A percentile compares a stretch with the other conserved stretches of the same genome.
phyloP scores from a whole-genome alignment of 2,329 filamentous ascomycete species.

The Conoideocrella luteorostrata region DNA sequence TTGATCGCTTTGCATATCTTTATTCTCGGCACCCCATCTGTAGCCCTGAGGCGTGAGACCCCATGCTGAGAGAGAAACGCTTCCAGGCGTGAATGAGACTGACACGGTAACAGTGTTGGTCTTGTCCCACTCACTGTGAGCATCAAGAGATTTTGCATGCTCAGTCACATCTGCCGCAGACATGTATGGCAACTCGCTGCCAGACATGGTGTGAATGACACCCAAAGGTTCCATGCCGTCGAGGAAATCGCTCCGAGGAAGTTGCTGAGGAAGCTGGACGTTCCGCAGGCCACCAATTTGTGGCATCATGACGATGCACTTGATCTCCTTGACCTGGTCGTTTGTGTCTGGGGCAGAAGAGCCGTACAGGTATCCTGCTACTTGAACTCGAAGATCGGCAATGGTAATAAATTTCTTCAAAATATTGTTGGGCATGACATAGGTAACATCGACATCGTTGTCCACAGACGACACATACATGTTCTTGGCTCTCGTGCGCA shows the following conservation, averaged over 20 bases:
- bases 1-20: slow-evolving; percentile 84
- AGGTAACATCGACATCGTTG: slow-evolving; percentile 83
- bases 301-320: slow-evolving; percentile 94
- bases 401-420: slow-evolving; percentile 98
- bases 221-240: slow-evolving; percentile 82
- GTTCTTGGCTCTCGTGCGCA: slow-evolving; percentile 91
- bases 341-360: slow-evolving; percentile 90
- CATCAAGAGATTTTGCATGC: slow-evolving; percentile 82
- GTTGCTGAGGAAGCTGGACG: slow-evolving; percentile 80
- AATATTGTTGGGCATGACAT: slow-evolving; percentile 98
- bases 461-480: slow-evolving; percentile 98
- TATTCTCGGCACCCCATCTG: slow-evolving; percentile 96
- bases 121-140: slow-evolving; percentile 60
- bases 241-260: slow-evolving; percentile 89
- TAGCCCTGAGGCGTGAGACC: slow-evolving; percentile 85
- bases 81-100: slow-evolving; percentile 93
- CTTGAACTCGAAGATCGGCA: slow-evolving; percentile 90
- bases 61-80: slow-evolving; percentile 91
- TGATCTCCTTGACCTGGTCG: slow-evolving; percentile 92
- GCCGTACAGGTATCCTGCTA: slow-evolving; percentile 93
- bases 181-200: slow-evolving; percentile 96
- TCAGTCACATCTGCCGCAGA: slow-evolving; percentile 90
- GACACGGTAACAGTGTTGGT: slow-evolving; percentile 91
- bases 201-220: slow-evolving; percentile 90
- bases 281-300: slow-evolving; percentile 92